Evolutionary conservation across 306 rosid species (phyloP).

Genomic region (Begonia peltatifolia): DNA sequence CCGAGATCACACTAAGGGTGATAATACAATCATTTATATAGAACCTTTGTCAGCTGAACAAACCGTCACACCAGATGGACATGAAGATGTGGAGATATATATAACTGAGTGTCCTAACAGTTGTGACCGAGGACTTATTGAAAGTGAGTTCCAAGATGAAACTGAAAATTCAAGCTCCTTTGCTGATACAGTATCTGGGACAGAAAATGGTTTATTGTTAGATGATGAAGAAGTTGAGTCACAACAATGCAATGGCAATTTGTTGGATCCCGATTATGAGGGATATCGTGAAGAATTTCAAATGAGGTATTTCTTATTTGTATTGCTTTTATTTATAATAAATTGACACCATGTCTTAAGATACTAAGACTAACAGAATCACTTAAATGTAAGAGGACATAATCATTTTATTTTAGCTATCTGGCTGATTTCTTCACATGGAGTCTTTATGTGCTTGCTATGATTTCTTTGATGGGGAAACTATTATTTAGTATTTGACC

Average conservation of each 20-base stretch:
- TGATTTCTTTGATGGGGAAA: too few relatives aligned
- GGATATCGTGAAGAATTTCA: slow-evolving; percentile 18
- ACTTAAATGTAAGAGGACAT: too few relatives aligned
- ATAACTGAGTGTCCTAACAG: slow-evolving; percentile 17
- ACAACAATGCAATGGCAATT: slow-evolving; percentile 9
- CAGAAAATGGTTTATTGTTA: slow-evolving; percentile 21
- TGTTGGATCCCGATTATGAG: slow-evolving; percentile 19
- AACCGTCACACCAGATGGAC: slow-evolving; percentile 7
- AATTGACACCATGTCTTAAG: too few relatives aligned
- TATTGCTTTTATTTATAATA: background rate
- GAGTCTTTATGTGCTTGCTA: too few relatives aligned
- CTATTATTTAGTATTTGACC: too few relatives aligned
- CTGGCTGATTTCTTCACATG: background rate
- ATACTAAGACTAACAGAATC: too few relatives aligned
- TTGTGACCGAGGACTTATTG: slow-evolving; percentile 15
- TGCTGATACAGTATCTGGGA: slow-evolving; percentile 37
- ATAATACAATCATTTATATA: slow-evolving; percentile 13
- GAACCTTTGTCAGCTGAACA: slow-evolving; percentile 14
- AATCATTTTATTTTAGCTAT: background rate
- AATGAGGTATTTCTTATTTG: slow-evolving; percentile 30
- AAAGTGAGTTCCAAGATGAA: slow-evolving; percentile 21
- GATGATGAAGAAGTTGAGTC: slow-evolving; percentile 57
- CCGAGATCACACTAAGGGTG: slow-evolving; percentile 14
- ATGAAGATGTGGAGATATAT: slow-evolving; percentile 38
- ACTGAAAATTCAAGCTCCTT: slow-evolving; percentile 67